phyloP scores from a whole-genome alignment of 2,329 filamentous ascomycete species.

The Sclerotinia borealis region DNA sequence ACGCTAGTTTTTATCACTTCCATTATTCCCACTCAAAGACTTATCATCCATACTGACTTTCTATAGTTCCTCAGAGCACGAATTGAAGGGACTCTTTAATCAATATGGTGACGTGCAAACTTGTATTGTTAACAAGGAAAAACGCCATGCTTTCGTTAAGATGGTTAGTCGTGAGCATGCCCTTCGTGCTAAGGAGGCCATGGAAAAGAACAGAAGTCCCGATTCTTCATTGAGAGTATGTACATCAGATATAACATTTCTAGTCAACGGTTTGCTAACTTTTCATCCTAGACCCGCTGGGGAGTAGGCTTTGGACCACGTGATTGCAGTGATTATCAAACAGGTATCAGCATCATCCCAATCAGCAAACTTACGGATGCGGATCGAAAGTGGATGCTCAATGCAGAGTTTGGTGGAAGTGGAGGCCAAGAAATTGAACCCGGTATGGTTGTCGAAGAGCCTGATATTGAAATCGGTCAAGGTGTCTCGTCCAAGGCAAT shows the following conservation, averaged over 20 bases:
- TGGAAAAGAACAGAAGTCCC: conserved; percentile 71
- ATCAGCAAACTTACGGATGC: conserved; percentile 91
- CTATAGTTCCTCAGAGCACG: conserved; percentile 64
- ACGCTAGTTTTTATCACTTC: not conserved
- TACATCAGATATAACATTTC: conserved; percentile 2
- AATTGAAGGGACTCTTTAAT: conserved; percentile 74
- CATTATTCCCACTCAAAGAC: conserved; percentile 10
- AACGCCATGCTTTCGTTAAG: conserved; percentile 97
- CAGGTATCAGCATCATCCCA: conserved; percentile 87
- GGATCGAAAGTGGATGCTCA: conserved; percentile 95
- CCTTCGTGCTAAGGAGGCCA: conserved; percentile 73
- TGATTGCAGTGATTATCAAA: conserved; percentile 94
- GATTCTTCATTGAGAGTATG: conserved; percentile 44
- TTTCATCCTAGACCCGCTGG: conserved; percentile 70
- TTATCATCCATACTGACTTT: conserved; percentile 26
- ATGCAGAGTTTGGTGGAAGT: conserved; percentile 86
- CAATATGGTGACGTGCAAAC: conserved; percentile 87
- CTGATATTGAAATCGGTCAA: conserved; percentile 96
- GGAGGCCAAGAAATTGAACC: conserved; percentile 74
- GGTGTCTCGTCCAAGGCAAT: conserved; percentile 93
- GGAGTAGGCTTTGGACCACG: conserved; percentile 94
- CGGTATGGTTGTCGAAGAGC: conserved; percentile 89
- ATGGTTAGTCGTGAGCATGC: conserved; percentile 90
- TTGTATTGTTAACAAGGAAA: conserved; percentile 96
- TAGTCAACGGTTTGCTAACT: not conserved